Percentiles rank a stretch among this genome's conserved stretches.
phyloP scores from a whole-genome alignment of 176 grass and related monocot genomes.

The Aegilops speltoides region DNA sequence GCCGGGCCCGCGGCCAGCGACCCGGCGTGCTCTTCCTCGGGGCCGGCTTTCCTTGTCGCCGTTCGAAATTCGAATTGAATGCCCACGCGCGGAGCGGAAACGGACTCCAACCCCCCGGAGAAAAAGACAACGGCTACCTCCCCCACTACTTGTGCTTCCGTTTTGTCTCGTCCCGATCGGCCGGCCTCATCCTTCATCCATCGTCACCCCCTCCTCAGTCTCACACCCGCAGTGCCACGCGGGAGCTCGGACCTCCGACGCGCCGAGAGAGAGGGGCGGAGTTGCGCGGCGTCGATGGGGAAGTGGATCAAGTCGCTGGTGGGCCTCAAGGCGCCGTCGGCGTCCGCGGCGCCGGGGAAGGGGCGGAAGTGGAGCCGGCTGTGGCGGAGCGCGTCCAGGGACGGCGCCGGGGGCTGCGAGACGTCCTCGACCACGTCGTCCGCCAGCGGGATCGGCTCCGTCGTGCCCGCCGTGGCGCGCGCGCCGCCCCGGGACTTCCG shows the following conservation, averaged over 20 bases:
- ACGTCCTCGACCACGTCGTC: conserved; percentile 43
- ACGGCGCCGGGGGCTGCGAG: conserved; percentile 29
- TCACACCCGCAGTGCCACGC: background rate
- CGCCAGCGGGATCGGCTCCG: conserved; percentile 44
- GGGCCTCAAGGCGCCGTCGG: conserved; percentile 38
- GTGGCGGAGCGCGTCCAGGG: conserved; percentile 46
- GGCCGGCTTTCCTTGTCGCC: conserved; percentile 17
- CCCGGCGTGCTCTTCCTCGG: background rate
- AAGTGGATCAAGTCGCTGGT: conserved; percentile 80
- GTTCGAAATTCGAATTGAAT: conserved; percentile 63
- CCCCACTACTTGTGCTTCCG: background rate
- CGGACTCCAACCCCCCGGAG: background rate
- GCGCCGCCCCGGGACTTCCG: conserved; percentile 68
- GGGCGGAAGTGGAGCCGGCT: conserved; percentile 59
- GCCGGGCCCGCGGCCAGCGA: background rate
- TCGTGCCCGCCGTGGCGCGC: conserved; percentile 56
- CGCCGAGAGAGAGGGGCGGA: background rate
- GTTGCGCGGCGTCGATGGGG: conserved; percentile 29
- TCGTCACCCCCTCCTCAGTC: background rate
- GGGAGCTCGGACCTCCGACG: background rate
- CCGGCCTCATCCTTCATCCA: background rate
- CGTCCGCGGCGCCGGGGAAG: conserved; percentile 17
- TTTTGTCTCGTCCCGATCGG: conserved; percentile 23
- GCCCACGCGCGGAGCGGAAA: conserved; percentile 18
- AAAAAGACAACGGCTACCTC: conserved; percentile 55